These are phyloP conservation scores for Aristolochia californica DNA, from an alignment of 164 flowering plant genomes.

Conservation along the genomic window DNA sequence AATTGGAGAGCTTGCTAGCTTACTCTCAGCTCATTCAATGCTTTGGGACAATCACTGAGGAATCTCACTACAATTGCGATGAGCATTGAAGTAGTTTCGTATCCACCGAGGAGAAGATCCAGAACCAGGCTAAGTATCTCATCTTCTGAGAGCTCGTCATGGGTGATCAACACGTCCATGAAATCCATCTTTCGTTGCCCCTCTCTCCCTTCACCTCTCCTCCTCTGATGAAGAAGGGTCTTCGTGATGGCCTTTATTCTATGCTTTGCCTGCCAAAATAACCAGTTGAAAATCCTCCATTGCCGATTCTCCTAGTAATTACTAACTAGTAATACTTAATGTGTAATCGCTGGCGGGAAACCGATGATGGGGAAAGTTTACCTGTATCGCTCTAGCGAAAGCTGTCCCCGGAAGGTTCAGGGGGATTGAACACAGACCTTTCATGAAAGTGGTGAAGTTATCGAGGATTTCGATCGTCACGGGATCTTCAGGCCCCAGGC, in stretches of 20 bases:
- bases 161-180: slow-evolving; percentile 5
- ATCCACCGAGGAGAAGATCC: slow-evolving; percentile 13
- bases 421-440: slow-evolving; percentile 7
- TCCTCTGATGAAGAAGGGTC: neutral
- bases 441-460: slow-evolving; percentile 8
- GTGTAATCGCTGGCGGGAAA: neutral
- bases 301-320: neutral
- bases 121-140: slow-evolving; percentile 11
- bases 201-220: neutral
- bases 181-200: slow-evolving; percentile 5
- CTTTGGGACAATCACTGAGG: slow-evolving; percentile 3
- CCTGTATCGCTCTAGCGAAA: slow-evolving; percentile 2
- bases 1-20: too few species aligned
- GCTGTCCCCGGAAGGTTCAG: slow-evolving; percentile 6
- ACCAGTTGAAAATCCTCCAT: too few species aligned
- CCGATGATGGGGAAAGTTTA: neutral
- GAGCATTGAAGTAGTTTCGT: slow-evolving; percentile 8
- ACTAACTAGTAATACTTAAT: neutral
- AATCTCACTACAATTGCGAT: slow-evolving; percentile 2
- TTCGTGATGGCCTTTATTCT: slow-evolving; percentile 2
- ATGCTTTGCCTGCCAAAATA: slow-evolving; percentile 1
- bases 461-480: slow-evolving; percentile 2
- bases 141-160: neutral
- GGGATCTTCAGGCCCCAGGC: slow-evolving; percentile 9
- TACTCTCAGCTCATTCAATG: slow-evolving; percentile 5